A percentile compares a stretch with the other conserved stretches of the same genome.
Evolutionary conservation across 176 grass and related monocot genomes (phyloP).

Genomic region (Aegilops umbellulata): DNA sequence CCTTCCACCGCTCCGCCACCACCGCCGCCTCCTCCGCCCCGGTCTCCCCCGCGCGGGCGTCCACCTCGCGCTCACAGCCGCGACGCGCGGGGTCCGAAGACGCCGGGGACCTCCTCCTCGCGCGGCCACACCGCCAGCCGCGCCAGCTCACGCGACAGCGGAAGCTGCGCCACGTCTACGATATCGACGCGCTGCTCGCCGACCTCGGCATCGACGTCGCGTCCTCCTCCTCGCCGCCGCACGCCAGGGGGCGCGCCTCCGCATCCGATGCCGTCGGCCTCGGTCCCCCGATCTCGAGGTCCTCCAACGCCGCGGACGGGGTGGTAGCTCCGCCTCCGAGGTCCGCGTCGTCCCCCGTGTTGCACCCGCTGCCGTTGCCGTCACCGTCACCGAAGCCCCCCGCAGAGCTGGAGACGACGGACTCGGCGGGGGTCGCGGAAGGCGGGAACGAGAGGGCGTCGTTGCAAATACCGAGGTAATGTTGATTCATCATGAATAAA

Average conservation of each 20-base stretch:
- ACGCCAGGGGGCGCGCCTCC: neutral
- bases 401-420: neutral
- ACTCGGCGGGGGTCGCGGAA: neutral
- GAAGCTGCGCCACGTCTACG: conserved; percentile 66
- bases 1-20: conserved; percentile 42
- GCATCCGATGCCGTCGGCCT: conserved; percentile 15
- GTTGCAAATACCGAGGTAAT: conserved; percentile 36
- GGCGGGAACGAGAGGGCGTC: conserved; percentile 18
- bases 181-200: conserved; percentile 28
- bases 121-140: conserved; percentile 18
- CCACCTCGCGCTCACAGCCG: conserved; percentile 44
- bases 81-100: neutral
- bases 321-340: conserved; percentile 36
- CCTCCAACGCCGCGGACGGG: conserved; percentile 47
- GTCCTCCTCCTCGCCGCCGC: conserved; percentile 23
- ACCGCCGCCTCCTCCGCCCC: conserved; percentile 26
- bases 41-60: conserved; percentile 38
- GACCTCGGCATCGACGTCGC: conserved; percentile 32
- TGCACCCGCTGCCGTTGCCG: conserved; percentile 62
- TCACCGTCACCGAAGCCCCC: conserved; percentile 53
- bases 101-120: neutral
- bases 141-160: conserved; percentile 60
- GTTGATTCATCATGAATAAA: neutral
- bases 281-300: conserved; percentile 37
- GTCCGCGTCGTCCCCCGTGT: conserved; percentile 49